Evolutionary conservation across 1,284 basidiomycete species (phyloP), one percentile per base, ranked within the genome.

Genomic region (Trichosporon sp.): DNA sequence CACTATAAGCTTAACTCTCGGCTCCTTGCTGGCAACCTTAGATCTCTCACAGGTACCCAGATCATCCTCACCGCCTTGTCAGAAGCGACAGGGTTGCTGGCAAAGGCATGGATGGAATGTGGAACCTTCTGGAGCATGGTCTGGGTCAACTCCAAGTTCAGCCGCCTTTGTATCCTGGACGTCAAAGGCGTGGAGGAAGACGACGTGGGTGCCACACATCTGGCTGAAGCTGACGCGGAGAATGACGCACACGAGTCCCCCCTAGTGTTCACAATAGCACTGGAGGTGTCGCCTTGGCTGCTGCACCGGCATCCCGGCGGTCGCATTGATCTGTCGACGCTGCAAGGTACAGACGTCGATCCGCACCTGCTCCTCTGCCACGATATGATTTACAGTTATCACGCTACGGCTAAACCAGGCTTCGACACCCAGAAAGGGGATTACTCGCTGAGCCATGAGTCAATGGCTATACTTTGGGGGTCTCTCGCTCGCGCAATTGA

Each of bases 121-220:
- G 66, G 66, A 15, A 66, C 66, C 9, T 67, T 42, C 27, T 15
- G 47, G 60, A 44, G 44, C 21, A 13, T 67, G 15, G 44, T 47
- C 21, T 11, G 47, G 18, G 42, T 62, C 42, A 67, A 67, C 60
- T 34, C 42, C 23, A 34, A 7, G 44, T 67, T 67, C 23, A 67
- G 60, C 13, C 65, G 65, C 42, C 42, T 66, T 2, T 66, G 65
- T 21, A 23, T 66, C 23, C 58, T 66, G 1, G 60, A 66, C 5
- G 42, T 51, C 6, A 5, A 9, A 13, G 47, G 47, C 7, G 21
- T 25, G 47, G 23, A 18, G 23, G 47, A 51, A 25, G 21, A 25
- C 47, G 8, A 1, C 11, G 47, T 51, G 9, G 21, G 47, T 51
- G 21, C 21, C 47, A 51, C 23, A 9, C 2, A 11, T 2, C 11